phyloP scores from a whole-genome alignment of 352 stramenopile species.

The Elongisporangium senticosum region DNA sequence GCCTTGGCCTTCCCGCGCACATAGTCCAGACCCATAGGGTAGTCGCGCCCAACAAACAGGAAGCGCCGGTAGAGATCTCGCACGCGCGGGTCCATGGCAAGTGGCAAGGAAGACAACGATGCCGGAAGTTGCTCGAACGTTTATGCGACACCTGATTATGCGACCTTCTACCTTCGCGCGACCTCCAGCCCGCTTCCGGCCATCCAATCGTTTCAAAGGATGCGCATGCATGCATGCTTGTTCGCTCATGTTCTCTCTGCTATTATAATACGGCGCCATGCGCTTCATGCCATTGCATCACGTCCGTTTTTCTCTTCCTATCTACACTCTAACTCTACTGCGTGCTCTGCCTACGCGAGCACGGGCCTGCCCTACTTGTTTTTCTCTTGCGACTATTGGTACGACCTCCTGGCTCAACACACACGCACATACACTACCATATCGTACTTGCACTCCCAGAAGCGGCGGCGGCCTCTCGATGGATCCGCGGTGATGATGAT shows the following conservation, averaged over 20 bases:
- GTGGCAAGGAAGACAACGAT: background rate
- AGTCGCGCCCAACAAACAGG: conserved; percentile 92
- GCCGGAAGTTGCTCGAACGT: background rate
- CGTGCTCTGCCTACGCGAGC: background rate
- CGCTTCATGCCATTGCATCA: background rate
- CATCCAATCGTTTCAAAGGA: background rate
- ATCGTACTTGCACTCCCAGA: conserved; percentile 26
- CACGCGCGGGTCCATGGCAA: conserved; percentile 89
- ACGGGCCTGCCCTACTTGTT: background rate
- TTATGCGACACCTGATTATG: background rate
- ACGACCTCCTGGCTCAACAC: background rate
- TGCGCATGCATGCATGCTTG: background rate
- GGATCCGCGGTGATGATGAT: conserved; percentile 11
- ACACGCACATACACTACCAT: conserved; percentile 26
- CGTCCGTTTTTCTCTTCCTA: background rate
- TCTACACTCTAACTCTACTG: background rate
- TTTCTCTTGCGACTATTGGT: background rate
- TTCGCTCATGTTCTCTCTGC: background rate
- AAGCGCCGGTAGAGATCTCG: conserved; percentile 95
- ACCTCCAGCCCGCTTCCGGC: background rate
- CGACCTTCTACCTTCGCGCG: background rate
- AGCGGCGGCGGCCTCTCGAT: conserved; percentile 15
- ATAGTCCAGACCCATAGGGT: conserved; percentile 90
- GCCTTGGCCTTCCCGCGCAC: conserved; percentile 90
- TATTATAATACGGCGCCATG: background rate